Evolutionary conservation across 2,329 filamentous ascomycete genomes (phyloP).

Genomic region (Scytalidium sp.): DNA sequence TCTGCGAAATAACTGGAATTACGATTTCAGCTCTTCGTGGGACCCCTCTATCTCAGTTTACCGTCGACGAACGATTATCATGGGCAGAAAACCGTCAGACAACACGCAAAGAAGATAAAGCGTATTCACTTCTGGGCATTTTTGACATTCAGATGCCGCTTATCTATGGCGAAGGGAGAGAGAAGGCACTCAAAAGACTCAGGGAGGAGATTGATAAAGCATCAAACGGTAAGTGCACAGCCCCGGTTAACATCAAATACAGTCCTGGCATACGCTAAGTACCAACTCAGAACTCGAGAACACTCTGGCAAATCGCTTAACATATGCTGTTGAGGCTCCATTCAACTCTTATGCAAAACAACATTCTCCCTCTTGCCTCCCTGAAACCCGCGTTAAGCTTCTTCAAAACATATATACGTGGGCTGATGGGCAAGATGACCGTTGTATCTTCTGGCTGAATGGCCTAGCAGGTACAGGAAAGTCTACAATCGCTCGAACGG

Average conservation of each 20-base stretch:
- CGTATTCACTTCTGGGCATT: too few species aligned
- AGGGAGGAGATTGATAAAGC: conserved; percentile 29
- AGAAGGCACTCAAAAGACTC: conserved; percentile 28
- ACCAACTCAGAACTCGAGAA: too few species aligned
- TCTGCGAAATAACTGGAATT: conserved; percentile 1
- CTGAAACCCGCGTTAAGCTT: too few species aligned
- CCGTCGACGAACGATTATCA: conserved; percentile 34
- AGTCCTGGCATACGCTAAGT: too few species aligned
- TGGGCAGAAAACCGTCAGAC: conserved; percentile 36
- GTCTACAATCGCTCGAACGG: background rate
- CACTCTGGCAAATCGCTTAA: too few species aligned
- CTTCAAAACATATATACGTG: too few species aligned
- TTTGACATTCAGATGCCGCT: too few species aligned
- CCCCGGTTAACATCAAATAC: background rate
- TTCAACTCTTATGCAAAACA: too few species aligned
- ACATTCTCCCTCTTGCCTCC: too few species aligned
- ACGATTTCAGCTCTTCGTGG: background rate
- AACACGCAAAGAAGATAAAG: too few species aligned
- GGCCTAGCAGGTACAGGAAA: conserved; percentile 22
- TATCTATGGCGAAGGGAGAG: conserved; percentile 30
- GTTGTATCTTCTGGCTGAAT: conserved; percentile 26
- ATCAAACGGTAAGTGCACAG: conserved; percentile 7
- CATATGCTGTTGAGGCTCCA: too few species aligned
- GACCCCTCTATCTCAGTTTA: background rate
- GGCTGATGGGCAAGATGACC: conserved; percentile 1